Evolutionary conservation across 371 early-diverging fungal species (phyloP).

Genomic region (Umbelopsis sp.): DNA sequence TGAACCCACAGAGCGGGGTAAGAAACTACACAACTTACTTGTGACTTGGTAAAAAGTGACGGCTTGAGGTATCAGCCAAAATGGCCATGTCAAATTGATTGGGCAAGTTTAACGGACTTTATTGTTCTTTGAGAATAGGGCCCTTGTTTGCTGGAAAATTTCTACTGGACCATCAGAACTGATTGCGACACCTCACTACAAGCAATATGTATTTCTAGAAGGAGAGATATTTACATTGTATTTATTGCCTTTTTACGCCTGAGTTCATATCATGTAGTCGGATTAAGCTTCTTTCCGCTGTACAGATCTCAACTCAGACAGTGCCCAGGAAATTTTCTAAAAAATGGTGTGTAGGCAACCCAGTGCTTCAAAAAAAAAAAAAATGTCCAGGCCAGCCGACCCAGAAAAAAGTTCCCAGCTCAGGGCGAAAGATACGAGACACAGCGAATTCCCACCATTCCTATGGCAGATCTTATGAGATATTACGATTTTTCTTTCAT

Average conservation of each 20-base stretch:
- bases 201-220: no score
- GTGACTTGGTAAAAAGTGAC: constrained; percentile 4
- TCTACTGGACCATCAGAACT: no score
- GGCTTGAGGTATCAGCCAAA: constrained; percentile 13
- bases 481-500: no score
- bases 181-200: no score
- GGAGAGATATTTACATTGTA: no score
- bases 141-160: no score
- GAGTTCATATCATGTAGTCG: neutral
- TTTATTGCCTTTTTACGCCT: neutral
- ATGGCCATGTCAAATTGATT: neutral
- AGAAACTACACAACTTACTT: neutral
- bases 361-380: neutral
- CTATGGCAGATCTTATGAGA: neutral
- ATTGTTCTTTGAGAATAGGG: neutral
- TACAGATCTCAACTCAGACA: neutral
- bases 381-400: constrained; percentile 12
- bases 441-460: constrained; percentile 5
- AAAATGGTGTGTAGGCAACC: neutral
- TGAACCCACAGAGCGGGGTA: neutral
- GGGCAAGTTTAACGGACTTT: constrained; percentile 16
- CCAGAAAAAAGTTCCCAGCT: constrained; percentile 7
- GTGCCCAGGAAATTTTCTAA: neutral
- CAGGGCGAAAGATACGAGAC: constrained; percentile 10
- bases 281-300: neutral